These are phyloP conservation scores for Heteromeles arbutifolia DNA, from an alignment of 306 rosid genomes.

Conservation along the genomic window DNA sequence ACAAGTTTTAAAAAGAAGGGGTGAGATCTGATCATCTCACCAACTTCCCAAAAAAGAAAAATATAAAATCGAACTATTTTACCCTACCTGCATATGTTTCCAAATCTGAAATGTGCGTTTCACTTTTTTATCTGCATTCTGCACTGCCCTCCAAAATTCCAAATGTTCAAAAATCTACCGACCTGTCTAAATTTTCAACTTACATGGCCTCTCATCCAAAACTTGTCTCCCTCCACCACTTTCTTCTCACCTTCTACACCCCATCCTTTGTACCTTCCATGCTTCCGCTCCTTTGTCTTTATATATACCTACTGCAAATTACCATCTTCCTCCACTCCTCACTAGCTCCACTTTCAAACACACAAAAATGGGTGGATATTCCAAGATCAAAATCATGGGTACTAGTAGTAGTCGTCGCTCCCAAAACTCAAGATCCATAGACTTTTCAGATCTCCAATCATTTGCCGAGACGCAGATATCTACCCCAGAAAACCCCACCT, in stretches of 20 bases:
- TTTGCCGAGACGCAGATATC: conserved; percentile 21
- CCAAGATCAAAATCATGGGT: conserved; percentile 33
- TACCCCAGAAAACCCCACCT: neutral
- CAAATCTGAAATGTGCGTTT: neutral
- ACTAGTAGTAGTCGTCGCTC: neutral
- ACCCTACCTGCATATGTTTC: neutral
- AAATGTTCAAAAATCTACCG: neutral
- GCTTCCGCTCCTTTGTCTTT: neutral
- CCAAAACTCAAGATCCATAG: conserved; percentile 51
- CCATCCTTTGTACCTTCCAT: neutral
- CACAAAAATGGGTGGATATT: conserved; percentile 36
- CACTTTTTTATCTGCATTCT: neutral
- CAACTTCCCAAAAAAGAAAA: neutral
- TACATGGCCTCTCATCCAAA: neutral
- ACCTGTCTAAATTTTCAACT: neutral
- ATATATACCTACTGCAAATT: neutral
- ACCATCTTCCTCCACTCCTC: neutral
- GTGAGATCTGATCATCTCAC: no score
- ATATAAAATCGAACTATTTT: neutral
- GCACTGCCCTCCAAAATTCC: neutral
- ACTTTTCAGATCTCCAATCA: conserved; percentile 34
- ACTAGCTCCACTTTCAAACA: neutral
- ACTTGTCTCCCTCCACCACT: neutral
- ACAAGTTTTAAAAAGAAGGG: no score
- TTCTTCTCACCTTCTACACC: neutral